Percentiles rank a stretch among this genome's conserved stretches.
phyloP scores from a whole-genome alignment of 2,329 filamentous ascomycete species.

The Aphanocladium album region DNA sequence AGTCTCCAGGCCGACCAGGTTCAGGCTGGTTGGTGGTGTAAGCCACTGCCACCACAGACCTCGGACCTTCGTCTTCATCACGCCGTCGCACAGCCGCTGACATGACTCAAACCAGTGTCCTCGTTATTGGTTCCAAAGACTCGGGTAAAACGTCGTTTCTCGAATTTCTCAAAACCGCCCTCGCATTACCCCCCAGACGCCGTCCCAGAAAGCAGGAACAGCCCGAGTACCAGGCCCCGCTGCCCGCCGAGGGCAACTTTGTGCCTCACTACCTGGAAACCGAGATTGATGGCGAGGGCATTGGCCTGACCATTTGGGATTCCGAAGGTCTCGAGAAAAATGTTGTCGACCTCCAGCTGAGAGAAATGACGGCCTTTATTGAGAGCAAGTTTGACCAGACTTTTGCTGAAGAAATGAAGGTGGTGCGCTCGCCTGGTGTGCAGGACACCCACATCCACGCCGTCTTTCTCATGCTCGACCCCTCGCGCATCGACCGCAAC shows the following conservation, averaged over 20 bases:
- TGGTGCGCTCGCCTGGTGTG: slow-evolving; percentile 84
- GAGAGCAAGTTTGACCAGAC: slow-evolving; percentile 99
- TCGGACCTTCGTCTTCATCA: background rate
- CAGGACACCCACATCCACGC: slow-evolving; percentile 97
- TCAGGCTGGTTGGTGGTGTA: background rate
- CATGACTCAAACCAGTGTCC: slow-evolving; percentile 57
- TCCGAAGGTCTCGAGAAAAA: slow-evolving; percentile 93
- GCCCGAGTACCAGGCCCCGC: slow-evolving; percentile 52
- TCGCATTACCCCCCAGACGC: slow-evolving; percentile 79
- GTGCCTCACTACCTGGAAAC: slow-evolving; percentile 88
- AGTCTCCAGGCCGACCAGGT: slow-evolving; percentile 37
- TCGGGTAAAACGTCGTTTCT: slow-evolving; percentile 96
- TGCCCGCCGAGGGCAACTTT: slow-evolving; percentile 63
- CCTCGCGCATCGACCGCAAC: slow-evolving; percentile 76
- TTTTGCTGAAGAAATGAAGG: slow-evolving; percentile 95
- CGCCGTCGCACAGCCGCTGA: slow-evolving; percentile 3
- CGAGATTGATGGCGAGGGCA: slow-evolving; percentile 84
- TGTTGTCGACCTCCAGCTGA: slow-evolving; percentile 87
- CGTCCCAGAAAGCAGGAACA: slow-evolving; percentile 52
- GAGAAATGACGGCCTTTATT: slow-evolving; percentile 85
- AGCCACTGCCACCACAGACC: background rate
- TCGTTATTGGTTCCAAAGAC: slow-evolving; percentile 81
- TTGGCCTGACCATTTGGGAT: slow-evolving; percentile 94
- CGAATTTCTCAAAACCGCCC: slow-evolving; percentile 83
- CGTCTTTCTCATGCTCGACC: slow-evolving; percentile 88